These are phyloP conservation scores for Colletotrichum plurivorum DNA, from an alignment of 2,329 filamentous ascomycete species.

Conservation along the genomic window DNA sequence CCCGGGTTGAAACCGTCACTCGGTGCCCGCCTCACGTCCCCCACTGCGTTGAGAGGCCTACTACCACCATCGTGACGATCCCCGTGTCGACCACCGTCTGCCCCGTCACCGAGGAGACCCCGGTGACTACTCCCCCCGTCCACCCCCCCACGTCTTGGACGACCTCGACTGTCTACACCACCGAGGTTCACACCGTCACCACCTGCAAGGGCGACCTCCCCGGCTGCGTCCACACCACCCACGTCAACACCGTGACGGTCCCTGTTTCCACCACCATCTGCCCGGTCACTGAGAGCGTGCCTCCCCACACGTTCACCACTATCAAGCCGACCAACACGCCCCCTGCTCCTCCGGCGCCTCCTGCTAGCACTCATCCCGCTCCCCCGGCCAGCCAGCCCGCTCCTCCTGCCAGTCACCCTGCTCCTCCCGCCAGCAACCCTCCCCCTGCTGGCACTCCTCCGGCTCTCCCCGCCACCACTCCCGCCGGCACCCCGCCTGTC, in stretches of 20 bases:
- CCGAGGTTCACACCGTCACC: slow-evolving; percentile 39
- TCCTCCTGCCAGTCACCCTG: slow-evolving; percentile 1
- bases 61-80: slow-evolving; percentile 53
- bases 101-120: slow-evolving; percentile 43
- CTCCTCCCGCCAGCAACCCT: slow-evolving; percentile 3
- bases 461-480: slow-evolving; percentile 1
- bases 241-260: slow-evolving; percentile 56
- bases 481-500: neutral
- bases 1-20: slow-evolving; percentile 66
- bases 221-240: slow-evolving; percentile 40
- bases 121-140: neutral
- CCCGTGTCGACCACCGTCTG: slow-evolving; percentile 58
- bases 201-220: slow-evolving; percentile 29
- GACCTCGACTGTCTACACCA: slow-evolving; percentile 42
- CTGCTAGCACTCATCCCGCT: neutral
- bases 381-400: neutral
- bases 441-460: slow-evolving; percentile 9
- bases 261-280: slow-evolving; percentile 54
- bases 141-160: slow-evolving; percentile 6
- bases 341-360: slow-evolving; percentile 3
- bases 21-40: slow-evolving; percentile 62
- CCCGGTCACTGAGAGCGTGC: slow-evolving; percentile 40
- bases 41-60: slow-evolving; percentile 52
- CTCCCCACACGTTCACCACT: slow-evolving; percentile 28
- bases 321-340: slow-evolving; percentile 12